Conservation (phyloP, 176 grass and related monocot species). For the Carex myosuroides region DNA sequence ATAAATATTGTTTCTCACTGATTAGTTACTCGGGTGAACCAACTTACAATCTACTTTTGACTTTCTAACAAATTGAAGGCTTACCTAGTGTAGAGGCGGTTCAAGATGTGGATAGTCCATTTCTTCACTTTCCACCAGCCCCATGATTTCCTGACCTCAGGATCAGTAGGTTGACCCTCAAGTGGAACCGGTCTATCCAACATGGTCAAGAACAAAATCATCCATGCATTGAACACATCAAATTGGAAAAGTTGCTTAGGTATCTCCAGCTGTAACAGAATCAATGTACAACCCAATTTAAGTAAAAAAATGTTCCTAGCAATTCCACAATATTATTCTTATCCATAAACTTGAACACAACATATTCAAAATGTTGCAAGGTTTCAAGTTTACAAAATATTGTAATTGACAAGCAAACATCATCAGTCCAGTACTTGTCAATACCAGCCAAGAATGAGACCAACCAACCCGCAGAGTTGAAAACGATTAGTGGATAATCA, state of each 20-base stretch:
- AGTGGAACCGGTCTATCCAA: slow-evolving; percentile 69
- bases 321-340: not conserved
- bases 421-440: not conserved
- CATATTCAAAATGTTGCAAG: not conserved
- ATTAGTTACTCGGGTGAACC: not conserved
- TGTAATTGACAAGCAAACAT: not conserved
- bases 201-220: slow-evolving; percentile 71
- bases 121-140: slow-evolving; percentile 97
- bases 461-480: not conserved
- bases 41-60: not conserved
- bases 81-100: slow-evolving; percentile 77
- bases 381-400: not conserved
- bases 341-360: not conserved
- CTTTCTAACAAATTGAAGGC: slow-evolving; percentile 14
- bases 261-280: slow-evolving; percentile 71
- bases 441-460: not conserved
- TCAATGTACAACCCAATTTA: slow-evolving; percentile 2
- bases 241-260: slow-evolving; percentile 69
- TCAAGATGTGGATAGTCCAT: slow-evolving; percentile 85
- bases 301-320: not conserved
- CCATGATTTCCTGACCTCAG: slow-evolving; percentile 77
- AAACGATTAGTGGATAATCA: not conserved
- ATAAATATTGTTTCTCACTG: not conserved
- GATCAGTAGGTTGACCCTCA: slow-evolving; percentile 63
- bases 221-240: slow-evolving; percentile 81